Base-by-base conservation (phyloP, 352 stramenopile genomes). In the Pythium biforme region DNA sequence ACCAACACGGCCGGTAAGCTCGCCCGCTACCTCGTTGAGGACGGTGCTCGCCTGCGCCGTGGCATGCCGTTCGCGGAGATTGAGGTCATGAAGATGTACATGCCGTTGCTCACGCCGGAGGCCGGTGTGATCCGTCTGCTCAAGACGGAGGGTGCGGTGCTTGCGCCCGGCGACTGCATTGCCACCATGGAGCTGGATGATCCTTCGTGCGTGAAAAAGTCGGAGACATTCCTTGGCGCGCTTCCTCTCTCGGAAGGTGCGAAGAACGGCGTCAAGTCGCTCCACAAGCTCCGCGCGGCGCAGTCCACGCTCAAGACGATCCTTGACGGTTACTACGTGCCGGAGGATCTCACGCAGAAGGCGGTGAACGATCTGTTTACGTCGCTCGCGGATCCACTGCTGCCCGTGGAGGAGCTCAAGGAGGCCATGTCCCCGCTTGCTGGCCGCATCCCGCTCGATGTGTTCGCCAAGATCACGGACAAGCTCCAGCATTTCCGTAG, bases 41-140 rank as follows among this genome's bases (percentile, higher is more conserved):
- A 99, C 68, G 97, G 97, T 23, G 83, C 95, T 20, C 90, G 94
- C 10, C 74, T 96, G 31, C 83, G 83, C 71, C 84, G 86, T 41
- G 85, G 83, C 37, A 94, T 91, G 78, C 85, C 87, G 60, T 96
- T 91, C 68, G 87, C 86, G 37, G 87, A 96, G 66, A 90, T 96
- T 17, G 87, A 96, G 64, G 98, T 99, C n/a, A 99, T 99, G 97
- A 99, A 99, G 85, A 99, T 99, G 98, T 99, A 99, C 84, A 99
- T 99, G 97, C 97, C 97, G 23, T 83, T 99, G 40, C 90, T 98
- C 61, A 98, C 98, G 0, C 95, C 96, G 25, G 98, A 99, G 77
- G 83, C 82, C 37, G 97, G 98, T 81, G 76, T 97, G 6, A 97
- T 99, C 54, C 88, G 88, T 12, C 95, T 99, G 74, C 80, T 95